Base-by-base conservation (phyloP, 148 eudicot species). In the Polygonum maritimum region DNA sequence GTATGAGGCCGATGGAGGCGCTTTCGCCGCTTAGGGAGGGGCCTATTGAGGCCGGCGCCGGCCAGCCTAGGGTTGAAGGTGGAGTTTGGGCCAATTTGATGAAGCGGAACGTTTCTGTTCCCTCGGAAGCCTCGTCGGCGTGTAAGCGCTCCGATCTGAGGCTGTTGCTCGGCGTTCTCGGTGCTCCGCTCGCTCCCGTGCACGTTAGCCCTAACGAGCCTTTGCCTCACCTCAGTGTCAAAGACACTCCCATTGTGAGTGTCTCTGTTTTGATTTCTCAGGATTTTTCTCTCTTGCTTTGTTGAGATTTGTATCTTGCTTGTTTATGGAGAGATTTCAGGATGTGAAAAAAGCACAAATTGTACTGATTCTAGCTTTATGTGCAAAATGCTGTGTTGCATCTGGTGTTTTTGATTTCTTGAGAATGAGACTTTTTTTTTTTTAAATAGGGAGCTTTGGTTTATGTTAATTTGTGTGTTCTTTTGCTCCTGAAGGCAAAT, bases 141-240 rank as follows among this genome's bases (percentile, higher is more conserved):
- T 72, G 85, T 38, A 82, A 80, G 22, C 83, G 91, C 82, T 87
- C 97, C 38, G 97, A 94, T 92, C 92, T 92, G 80, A 87, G 98
- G 85, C 78, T 94, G 69, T 54, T 94, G 84, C 86, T 94, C 22
- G 92, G 98, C 2, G 97, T 94, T 0, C 73, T 94, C 84, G 98
- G 98, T 81, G 98, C 97, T 51, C 98, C 98, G 40, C 89, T 94
- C 35, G 97, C 96, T 12, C 97, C 97, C 73, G 93, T 94, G 77
- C 90, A 92, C 75, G 96, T 94, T 79, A 85, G 85, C 83, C 60
- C 78, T 69, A 78, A 1, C 36, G 93, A 90, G 40, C 92, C 95
- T n/a, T 51, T 90, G 60, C 95, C 97, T 75, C 92, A 90, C 71
- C 96, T 94, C 31, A 87, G 92, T 49, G 84, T 90, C 78, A 94